Percentiles rank a stretch among this genome's conserved stretches.
Evolutionary conservation across 2,329 filamentous ascomycete genomes (phyloP).

Genomic region (Claviceps spartinae): DNA sequence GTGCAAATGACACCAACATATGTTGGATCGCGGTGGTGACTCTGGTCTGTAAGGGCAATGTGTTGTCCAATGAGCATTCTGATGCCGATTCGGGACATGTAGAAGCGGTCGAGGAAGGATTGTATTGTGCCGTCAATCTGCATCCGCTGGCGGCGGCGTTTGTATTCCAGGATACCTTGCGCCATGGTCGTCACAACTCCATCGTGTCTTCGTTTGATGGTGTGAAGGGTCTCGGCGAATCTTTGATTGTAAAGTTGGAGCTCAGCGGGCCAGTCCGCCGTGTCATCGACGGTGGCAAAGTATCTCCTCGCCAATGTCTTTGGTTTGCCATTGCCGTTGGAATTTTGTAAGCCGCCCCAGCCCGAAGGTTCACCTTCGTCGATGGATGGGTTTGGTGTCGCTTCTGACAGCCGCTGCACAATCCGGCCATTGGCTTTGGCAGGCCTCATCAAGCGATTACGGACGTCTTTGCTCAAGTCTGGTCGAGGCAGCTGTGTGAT

Average conservation of each 20-base stretch:
- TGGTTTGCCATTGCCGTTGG: slow-evolving; percentile 33
- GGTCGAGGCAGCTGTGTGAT: slow-evolving; percentile 79
- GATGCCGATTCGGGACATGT: slow-evolving; percentile 98
- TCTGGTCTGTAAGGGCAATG: slow-evolving; percentile 90
- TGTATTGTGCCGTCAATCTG: slow-evolving; percentile 98
- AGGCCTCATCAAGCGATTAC: slow-evolving; percentile 63
- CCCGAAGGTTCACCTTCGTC: slow-evolving; percentile 67
- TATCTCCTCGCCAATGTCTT: slow-evolving; percentile 49
- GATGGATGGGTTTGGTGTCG: slow-evolving; percentile 82
- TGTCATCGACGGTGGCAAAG: slow-evolving; percentile 84
- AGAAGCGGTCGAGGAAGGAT: slow-evolving; percentile 94
- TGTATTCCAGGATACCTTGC: slow-evolving; percentile 96
- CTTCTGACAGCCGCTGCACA: slow-evolving; percentile 62
- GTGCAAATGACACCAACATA: slow-evolving; percentile 99
- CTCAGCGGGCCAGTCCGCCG: slow-evolving; percentile 82
- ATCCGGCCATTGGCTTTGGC: slow-evolving; percentile 43
- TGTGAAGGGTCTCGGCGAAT: slow-evolving; percentile 78
- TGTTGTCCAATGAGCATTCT: slow-evolving; percentile 98
- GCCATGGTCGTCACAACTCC: slow-evolving; percentile 96
- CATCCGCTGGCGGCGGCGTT: slow-evolving; percentile 89
- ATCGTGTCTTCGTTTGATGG: slow-evolving; percentile 92
- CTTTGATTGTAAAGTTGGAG: slow-evolving; percentile 86
- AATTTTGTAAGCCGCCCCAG: slow-evolving; percentile 30
- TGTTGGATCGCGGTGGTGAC: slow-evolving; percentile 73
- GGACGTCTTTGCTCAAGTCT: slow-evolving; percentile 58